Conservation (phyloP, 345 rosid species). For the Cardiospermum halicacabum region DNA sequence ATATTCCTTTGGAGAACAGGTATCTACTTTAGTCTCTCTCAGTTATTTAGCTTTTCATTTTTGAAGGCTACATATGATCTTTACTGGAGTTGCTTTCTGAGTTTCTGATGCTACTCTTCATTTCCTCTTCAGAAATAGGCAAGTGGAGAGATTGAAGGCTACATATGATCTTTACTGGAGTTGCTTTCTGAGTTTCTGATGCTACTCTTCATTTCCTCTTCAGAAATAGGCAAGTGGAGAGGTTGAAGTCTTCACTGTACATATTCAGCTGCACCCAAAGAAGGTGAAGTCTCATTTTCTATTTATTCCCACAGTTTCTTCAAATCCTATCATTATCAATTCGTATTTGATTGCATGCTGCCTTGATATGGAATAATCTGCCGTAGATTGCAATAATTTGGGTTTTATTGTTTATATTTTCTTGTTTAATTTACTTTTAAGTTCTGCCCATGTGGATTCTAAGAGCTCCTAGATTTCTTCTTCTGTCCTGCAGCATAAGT, state of each 20-base stretch:
- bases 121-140: conserved; percentile 47
- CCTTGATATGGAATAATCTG: neutral
- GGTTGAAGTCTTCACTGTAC: conserved; percentile 62
- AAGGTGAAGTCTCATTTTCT: conserved; percentile 35
- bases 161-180: too few species aligned
- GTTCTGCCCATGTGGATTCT: too few species aligned
- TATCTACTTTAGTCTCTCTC: conserved; percentile 10
- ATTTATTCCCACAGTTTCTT: too few species aligned
- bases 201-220: conserved; percentile 17
- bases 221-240: conserved; percentile 83
- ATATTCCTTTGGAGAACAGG: conserved; percentile 84
- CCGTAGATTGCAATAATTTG: neutral
- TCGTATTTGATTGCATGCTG: neutral
- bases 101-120: conserved; percentile 12
- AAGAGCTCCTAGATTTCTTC: too few species aligned
- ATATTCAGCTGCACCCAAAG: conserved; percentile 80
- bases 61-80: too few species aligned
- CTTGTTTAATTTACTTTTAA: too few species aligned
- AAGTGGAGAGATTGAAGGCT: conserved; percentile 82
- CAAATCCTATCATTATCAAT: neutral
- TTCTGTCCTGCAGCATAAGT: neutral
- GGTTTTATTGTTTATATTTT: too few species aligned
- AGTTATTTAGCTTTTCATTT: neutral
- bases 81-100: too few species aligned
- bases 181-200: conserved; percentile 14